These are phyloP conservation scores for Triangularia setosa DNA, from an alignment of 2,329 filamentous ascomycete species.

Conservation along the genomic window DNA sequence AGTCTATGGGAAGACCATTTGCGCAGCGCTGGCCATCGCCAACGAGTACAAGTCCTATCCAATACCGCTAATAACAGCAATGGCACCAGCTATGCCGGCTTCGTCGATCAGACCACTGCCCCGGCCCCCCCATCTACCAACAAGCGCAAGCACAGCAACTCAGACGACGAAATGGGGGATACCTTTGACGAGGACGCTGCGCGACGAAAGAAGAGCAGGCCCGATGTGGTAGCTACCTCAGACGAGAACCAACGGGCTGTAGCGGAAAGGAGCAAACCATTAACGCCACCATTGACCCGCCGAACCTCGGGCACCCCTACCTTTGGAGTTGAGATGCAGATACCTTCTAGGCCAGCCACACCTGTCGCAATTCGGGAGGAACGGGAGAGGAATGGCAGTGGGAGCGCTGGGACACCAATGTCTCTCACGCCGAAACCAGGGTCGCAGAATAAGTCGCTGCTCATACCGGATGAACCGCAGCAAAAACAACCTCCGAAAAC, in stretches of 20 bases:
- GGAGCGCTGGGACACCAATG: constrained; percentile 32
- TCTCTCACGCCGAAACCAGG: constrained; percentile 40
- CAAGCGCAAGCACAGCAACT: constrained; percentile 27
- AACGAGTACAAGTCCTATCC: constrained; percentile 29
- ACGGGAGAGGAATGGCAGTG: constrained; percentile 1
- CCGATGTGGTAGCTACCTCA: constrained; percentile 29
- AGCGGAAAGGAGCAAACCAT: constrained; percentile 23
- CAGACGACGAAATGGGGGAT: constrained; percentile 34
- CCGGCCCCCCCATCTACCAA: neutral
- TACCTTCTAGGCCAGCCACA: constrained; percentile 61
- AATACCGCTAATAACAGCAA: constrained; percentile 25
- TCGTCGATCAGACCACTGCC: constrained; percentile 22
- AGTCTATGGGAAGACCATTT: constrained; percentile 63
- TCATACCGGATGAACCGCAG: constrained; percentile 32
- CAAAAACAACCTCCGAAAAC: constrained; percentile 7
- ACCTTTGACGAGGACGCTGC: constrained; percentile 31
- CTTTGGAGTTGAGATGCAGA: constrained; percentile 57
- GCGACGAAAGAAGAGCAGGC: constrained; percentile 45
- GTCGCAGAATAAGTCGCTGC: constrained; percentile 36
- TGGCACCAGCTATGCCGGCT: constrained; percentile 13
- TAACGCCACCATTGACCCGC: constrained; percentile 43
- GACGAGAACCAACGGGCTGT: constrained; percentile 13
- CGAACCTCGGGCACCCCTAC: constrained; percentile 50
- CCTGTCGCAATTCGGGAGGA: constrained; percentile 41
- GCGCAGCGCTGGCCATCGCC: constrained; percentile 45